A percentile compares a stretch with the other conserved stretches of the same genome.
phyloP scores from a whole-genome alignment of 257 asterid genomes.

The Rauvolfia tetraphylla region DNA sequence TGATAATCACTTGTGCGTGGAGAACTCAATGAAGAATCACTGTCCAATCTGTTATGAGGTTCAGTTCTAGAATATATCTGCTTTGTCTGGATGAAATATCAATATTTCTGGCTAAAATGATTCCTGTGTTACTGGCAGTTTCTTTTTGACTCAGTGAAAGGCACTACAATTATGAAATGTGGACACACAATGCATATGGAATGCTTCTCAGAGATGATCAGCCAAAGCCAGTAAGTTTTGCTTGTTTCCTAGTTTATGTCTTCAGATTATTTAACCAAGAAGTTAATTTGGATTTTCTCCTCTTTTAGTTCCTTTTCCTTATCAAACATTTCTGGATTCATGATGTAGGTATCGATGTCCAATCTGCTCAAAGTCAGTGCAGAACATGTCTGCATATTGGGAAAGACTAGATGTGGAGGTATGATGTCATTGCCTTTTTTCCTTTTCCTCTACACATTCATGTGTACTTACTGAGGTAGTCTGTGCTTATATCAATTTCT shows the following conservation, averaged over 20 bases:
- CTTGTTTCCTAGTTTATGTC: conserved; percentile 8
- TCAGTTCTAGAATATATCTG: conserved; percentile 13
- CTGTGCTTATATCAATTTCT: background rate
- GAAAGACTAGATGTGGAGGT: conserved; percentile 75
- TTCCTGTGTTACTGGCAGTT: conserved; percentile 45
- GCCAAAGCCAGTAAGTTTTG: conserved; percentile 60
- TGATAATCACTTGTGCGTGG: conserved; percentile 72
- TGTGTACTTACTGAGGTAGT: background rate
- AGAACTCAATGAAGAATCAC: conserved; percentile 85
- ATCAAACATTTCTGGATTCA: conserved; percentile 9
- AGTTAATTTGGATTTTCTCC: background rate
- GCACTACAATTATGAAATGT: conserved; percentile 69
- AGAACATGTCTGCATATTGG: conserved; percentile 65
- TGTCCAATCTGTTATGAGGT: conserved; percentile 99
- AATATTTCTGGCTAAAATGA: conserved; percentile 9
- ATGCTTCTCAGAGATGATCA: conserved; percentile 58
- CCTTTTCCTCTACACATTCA: background rate
- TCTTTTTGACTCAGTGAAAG: conserved; percentile 80
- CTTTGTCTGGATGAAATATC: conserved; percentile 3
- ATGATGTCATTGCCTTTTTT: conserved; percentile 21
- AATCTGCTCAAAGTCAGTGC: conserved; percentile 71
- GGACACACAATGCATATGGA: conserved; percentile 88
- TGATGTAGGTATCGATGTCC: conserved; percentile 83
- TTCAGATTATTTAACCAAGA: conserved; percentile 1
- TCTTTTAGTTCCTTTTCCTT: background rate